A percentile compares a stretch with the other conserved stretches of the same genome.
Evolutionary conservation across 371 early-diverging fungal species (phyloP).

Genomic region (Syncephalastrum racemosum): DNA sequence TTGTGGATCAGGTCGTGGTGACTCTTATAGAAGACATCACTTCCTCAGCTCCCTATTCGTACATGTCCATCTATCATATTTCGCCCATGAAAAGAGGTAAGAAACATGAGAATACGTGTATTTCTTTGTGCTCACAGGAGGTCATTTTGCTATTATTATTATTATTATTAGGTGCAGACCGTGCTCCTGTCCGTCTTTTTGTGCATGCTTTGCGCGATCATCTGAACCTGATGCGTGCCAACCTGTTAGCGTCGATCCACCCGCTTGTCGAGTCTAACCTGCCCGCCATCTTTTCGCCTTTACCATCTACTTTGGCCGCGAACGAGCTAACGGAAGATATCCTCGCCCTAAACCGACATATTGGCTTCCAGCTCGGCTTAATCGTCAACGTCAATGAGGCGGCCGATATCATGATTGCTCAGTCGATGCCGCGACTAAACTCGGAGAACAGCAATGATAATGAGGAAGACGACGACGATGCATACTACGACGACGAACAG

Average conservation of each 20-base stretch:
- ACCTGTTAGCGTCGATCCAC: constrained; percentile 26
- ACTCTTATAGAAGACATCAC: constrained; percentile 29
- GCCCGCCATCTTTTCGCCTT: constrained; percentile 7
- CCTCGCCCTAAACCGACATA: constrained; percentile 20
- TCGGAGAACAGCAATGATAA: neutral
- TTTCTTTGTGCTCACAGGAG: no score
- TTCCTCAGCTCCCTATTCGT: constrained; percentile 26
- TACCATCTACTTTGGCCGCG: constrained; percentile 10
- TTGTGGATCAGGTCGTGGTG: constrained; percentile 46
- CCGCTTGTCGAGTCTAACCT: constrained; percentile 28
- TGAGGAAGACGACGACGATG: neutral
- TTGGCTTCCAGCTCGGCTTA: constrained; percentile 26
- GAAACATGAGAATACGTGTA: no score
- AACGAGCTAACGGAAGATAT: constrained; percentile 16
- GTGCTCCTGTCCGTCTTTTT: constrained; percentile 20
- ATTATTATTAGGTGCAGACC: constrained; percentile 2
- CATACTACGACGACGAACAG: neutral
- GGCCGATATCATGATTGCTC: constrained; percentile 22
- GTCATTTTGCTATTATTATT: no score
- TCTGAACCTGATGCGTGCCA: constrained; percentile 24
- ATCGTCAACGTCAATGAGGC: constrained; percentile 26
- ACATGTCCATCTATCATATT: constrained; percentile 16
- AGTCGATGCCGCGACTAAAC: constrained; percentile 10
- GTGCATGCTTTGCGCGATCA: constrained; percentile 22
- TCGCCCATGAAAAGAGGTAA: no score